Evolutionary conservation across 2,329 filamentous ascomycete genomes (phyloP), one percentile per base, ranked within the genome.

Genomic region (Verticillium nonalfalfae): DNA sequence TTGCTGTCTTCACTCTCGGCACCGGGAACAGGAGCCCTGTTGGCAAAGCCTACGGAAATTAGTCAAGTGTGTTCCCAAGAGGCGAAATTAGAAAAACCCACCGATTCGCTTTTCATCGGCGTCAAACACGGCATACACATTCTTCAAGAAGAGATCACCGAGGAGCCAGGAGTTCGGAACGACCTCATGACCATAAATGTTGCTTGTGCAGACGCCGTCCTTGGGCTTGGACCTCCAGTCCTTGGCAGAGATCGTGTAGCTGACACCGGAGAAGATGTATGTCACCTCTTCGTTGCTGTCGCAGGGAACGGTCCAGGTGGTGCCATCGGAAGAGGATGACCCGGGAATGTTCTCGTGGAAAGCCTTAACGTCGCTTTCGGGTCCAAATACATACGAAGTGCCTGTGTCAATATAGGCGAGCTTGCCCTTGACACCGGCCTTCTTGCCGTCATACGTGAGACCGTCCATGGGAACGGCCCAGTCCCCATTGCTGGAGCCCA

Each of bases 101-200:
- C 88, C 90, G 65, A 93, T 85, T 59, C 82, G 83, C 54, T 73
- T 75, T 65, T 86, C 70, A 64, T 94, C 91, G 59, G 85, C 85
- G 72, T 97, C 93, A 71, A 96, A 96, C 31, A 95, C 88, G 1
- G 86, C 81, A 71, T 96, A 96, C 15, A 96, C 92, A 67, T 96
- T 96, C 78, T 96, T 96, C 64, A 97, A 76, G 68, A 96, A 96
- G 1, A 89, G 85, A 66, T 93, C 92, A 1, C 93, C 93, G 1
- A 96, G 75, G n/a, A 97, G 79, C 91, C 92, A 96, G 34, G 86
- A 68, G 67, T 78, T 80, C 1, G 80, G 75, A 56, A 91, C 87
- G 14, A 90, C 85, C 70, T 89, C 83, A 33, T 86, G 81, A 1
- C 89, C 90, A 59, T 92, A 88, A 39, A 96, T 84, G 68, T 90